Evolutionary conservation across 768 basidiomycete genomes (phyloP), one percentile per base, ranked within the genome.

Genomic region (Lactarius pseudohatsudake): DNA sequence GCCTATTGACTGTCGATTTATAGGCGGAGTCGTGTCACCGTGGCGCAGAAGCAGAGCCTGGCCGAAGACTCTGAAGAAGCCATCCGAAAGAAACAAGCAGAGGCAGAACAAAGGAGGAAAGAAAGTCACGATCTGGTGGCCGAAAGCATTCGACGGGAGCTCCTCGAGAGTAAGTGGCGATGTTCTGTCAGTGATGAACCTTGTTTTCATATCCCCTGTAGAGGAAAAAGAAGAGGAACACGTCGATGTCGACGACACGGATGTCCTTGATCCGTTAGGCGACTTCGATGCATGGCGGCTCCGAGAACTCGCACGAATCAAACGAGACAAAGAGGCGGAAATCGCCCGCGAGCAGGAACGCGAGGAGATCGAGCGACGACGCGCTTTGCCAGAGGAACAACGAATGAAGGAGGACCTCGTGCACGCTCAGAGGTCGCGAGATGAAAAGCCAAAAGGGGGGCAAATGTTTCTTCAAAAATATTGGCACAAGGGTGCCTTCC

Each of bases 401-500:
- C 81, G 97, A 38, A 73, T 98, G 76, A 89, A 87, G 76, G 97
- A 99, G 76, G 97, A 99, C 76, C 73, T 96, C 67, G 95, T 92
- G 75, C 86, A 81, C 53, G 96, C 95, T 3, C 84, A 93, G 65
- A 87, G 91, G 75, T 79, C 85, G 38, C 82, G 97, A 63, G 89
- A 89, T 62, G 92, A 92, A 62, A 96, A 96, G 77, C 91, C 92
- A 1, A 91, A 97, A 74, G 94, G 92, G 2, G 84, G 92, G 69
- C 91, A 94, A 75, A 91, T 87, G 74, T 98, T 98, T 79, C 77
- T 98, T 69, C 95, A 98, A 76, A 98, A 97, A 77, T 99, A 96
- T 76, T 98, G 94, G 88, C 97, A 99, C 81, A 98, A 96, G 78
- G 97, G 97, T 72, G 97, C 96, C 66, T 99, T 98, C 82, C 94